Conservation (phyloP, 768 basidiomycete species). For the Mycena venus region DNA sequence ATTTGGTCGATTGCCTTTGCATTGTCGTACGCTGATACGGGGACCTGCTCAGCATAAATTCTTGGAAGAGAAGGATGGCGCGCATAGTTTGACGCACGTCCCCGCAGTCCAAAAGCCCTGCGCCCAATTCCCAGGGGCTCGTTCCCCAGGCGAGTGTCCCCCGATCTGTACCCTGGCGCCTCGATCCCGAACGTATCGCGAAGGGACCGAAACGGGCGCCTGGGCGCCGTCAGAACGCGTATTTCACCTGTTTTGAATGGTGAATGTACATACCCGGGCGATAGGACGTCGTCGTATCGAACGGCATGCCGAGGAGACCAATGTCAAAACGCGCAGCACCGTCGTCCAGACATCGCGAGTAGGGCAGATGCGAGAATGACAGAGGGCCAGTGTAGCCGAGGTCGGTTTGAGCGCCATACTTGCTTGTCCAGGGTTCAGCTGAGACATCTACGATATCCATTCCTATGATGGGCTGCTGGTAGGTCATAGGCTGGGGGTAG, state of each 20-base stretch:
- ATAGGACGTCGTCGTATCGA: constrained; percentile 63
- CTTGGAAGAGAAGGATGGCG: constrained; percentile 33
- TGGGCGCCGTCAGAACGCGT: constrained; percentile 44
- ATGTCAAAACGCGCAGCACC: constrained; percentile 60
- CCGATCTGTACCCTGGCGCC: constrained; percentile 57
- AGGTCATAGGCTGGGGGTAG: not conserved
- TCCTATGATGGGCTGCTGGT: not conserved
- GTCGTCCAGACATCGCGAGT: constrained; percentile 47
- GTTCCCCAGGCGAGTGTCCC: constrained; percentile 64
- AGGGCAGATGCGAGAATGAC: constrained; percentile 77
- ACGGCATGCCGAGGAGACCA: constrained; percentile 71
- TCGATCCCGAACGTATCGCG: constrained; percentile 70
- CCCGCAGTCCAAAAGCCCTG: constrained; percentile 70
- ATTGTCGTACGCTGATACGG: constrained; percentile 71
- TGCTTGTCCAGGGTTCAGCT: constrained; percentile 60
- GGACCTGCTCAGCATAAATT: constrained; percentile 55
- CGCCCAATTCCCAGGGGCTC: constrained; percentile 60
- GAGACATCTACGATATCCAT: constrained; percentile 22
- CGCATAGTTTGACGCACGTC: constrained; percentile 54
- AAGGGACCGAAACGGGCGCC: constrained; percentile 77
- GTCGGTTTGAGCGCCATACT: constrained; percentile 69
- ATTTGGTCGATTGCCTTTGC: constrained; percentile 75
- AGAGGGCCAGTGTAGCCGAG: constrained; percentile 72
- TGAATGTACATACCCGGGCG: constrained; percentile 51
- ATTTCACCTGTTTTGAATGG: not conserved